Percentiles rank a stretch among this genome's conserved stretches.
Evolutionary conservation across 805 yeast genomes (phyloP).

Genomic region (Priceomyces carsonii): DNA sequence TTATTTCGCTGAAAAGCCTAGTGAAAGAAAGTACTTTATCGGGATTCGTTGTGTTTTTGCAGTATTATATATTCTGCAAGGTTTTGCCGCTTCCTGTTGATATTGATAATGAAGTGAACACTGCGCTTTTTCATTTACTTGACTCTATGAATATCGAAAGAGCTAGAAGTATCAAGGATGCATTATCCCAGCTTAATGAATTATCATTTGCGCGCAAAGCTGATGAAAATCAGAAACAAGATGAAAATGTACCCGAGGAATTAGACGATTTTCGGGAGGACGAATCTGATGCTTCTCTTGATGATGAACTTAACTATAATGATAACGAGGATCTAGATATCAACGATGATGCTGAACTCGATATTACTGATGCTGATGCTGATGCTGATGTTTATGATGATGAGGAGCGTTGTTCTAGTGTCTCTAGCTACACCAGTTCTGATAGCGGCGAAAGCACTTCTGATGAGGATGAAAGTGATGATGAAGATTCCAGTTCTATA

Average conservation of each 20-base stretch:
- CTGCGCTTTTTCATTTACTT: slow-evolving; percentile 34
- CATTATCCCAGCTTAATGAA: slow-evolving; percentile 40
- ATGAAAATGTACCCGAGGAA: background rate
- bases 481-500: slow-evolving; percentile 15
- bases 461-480: slow-evolving; percentile 12
- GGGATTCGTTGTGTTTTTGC: slow-evolving; percentile 58
- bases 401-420: background rate
- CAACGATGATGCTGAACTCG: background rate
- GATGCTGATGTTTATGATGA: background rate
- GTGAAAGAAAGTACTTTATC: slow-evolving; percentile 15
- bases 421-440: slow-evolving; percentile 1
- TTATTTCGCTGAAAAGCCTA: slow-evolving; percentile 13
- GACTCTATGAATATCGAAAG: slow-evolving; percentile 34
- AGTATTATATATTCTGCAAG: slow-evolving; percentile 69
- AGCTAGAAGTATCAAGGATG: slow-evolving; percentile 40
- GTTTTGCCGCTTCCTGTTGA: slow-evolving; percentile 64
- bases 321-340: slow-evolving; percentile 10
- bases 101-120: slow-evolving; percentile 51
- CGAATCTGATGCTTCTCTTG: too few relatives aligned
- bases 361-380: background rate
- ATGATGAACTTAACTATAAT: slow-evolving; percentile 7
- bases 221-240: background rate
- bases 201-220: background rate
- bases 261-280: too few relatives aligned
- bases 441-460: slow-evolving; percentile 17